Evolutionary conservation across 129 eudicot genomes (phyloP).

Genomic region (Daucus carota): DNA sequence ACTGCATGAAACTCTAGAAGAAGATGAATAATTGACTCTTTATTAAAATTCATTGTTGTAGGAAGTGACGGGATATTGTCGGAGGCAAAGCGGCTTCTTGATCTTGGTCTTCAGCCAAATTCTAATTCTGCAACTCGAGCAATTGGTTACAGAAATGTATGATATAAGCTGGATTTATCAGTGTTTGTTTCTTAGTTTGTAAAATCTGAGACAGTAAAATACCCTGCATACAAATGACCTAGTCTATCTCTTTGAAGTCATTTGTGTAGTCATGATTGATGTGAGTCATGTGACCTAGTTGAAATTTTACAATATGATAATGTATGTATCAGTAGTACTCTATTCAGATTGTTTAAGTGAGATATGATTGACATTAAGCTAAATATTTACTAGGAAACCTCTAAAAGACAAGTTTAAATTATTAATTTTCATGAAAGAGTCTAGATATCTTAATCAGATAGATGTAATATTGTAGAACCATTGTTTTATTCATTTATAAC

Average conservation of each 20-base stretch:
- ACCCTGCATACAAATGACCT: neutral
- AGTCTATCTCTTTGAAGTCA: neutral
- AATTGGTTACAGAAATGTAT: constrained; percentile 93
- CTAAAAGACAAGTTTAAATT: neutral
- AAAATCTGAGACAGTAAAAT: neutral
- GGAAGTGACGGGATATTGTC: constrained; percentile 76
- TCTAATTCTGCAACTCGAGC: constrained; percentile 95
- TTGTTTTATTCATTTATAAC: neutral
- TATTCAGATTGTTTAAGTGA: neutral
- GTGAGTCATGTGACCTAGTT: neutral
- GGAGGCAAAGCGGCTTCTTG: constrained; percentile 92
- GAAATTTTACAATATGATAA: neutral
- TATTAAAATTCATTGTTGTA: constrained; percentile 14
- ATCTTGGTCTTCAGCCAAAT: constrained; percentile 83
- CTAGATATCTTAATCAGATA: neutral
- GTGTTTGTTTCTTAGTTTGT: constrained; percentile 3
- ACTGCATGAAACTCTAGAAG: neutral
- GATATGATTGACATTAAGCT: neutral
- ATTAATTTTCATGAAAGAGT: neutral
- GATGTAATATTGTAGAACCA: neutral
- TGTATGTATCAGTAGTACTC: neutral
- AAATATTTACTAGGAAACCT: neutral
- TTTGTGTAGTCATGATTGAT: neutral
- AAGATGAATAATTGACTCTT: neutral
- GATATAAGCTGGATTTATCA: neutral